A percentile compares a stretch with the other conserved stretches of the same genome.
Conservation (phyloP, 257 asterid genomes). For the Buddleja alternifolia region DNA sequence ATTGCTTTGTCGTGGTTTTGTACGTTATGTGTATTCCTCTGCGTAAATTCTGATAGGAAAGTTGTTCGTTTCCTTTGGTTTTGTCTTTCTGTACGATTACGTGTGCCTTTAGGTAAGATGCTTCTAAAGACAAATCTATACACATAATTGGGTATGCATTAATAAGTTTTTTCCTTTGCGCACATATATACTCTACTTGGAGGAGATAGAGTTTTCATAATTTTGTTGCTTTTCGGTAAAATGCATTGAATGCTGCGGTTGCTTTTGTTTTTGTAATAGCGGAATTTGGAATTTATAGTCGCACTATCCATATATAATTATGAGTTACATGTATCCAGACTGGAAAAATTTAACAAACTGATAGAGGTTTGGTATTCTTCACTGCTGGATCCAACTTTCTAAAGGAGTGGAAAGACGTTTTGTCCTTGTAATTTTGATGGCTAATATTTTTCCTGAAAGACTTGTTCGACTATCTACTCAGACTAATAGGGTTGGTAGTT, state of each 20-base stretch:
- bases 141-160: neutral
- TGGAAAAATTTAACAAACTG: neutral
- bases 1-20: constrained; percentile 8
- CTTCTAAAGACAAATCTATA: neutral
- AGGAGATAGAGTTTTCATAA: neutral
- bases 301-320: neutral
- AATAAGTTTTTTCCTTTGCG: neutral
- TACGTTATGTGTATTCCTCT: neutral
- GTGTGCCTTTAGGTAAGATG: neutral
- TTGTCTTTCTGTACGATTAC: constrained; percentile 14
- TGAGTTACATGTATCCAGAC: neutral
- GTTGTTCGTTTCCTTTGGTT: constrained; percentile 1
- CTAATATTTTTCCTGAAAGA: neutral
- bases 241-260: constrained; percentile 18
- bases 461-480: neutral
- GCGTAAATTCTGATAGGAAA: neutral
- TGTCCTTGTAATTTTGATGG: neutral
- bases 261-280: neutral
- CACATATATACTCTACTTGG: neutral
- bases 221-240: neutral
- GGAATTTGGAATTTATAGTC: neutral
- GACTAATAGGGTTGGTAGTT: neutral
- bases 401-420: neutral
- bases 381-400: neutral
- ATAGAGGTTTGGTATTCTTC: neutral